Percentiles rank a stretch among this genome's conserved stretches.
phyloP scores from a whole-genome alignment of 1,284 basidiomycete genomes.

The Ceratobasidium sp. region DNA sequence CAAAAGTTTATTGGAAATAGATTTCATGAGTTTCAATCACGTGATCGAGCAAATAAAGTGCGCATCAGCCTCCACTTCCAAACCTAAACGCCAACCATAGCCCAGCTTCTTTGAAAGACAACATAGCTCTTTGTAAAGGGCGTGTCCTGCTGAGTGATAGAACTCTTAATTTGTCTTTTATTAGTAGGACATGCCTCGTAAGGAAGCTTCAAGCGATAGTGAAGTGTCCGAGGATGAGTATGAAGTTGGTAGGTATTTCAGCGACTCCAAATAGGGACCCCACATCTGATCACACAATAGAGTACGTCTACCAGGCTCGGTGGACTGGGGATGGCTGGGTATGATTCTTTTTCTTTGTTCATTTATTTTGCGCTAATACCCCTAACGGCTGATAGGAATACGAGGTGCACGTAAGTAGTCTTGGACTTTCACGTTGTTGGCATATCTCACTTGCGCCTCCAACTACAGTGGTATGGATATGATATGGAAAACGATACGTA shows the following conservation, averaged over 20 bases:
- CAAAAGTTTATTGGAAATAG: neutral
- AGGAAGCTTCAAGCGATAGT: neutral
- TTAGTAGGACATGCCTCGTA: too few relatives aligned
- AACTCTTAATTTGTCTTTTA: too few relatives aligned
- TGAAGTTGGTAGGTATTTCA: conserved; percentile 28
- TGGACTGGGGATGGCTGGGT: conserved; percentile 28
- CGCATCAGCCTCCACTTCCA: neutral
- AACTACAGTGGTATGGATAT: conserved; percentile 28
- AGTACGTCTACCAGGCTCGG: conserved; percentile 17
- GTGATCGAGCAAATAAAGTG: neutral
- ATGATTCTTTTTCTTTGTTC: neutral
- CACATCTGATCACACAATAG: neutral
- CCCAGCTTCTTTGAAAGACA: neutral
- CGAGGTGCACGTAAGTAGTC: conserved; percentile 27
- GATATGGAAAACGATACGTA: conserved; percentile 18
- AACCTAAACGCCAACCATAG: neutral
- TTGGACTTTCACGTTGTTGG: too few relatives aligned
- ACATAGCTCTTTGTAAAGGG: too few relatives aligned
- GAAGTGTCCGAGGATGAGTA: conserved; percentile 29
- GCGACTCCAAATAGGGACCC: neutral
- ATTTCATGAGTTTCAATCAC: conserved; percentile 20
- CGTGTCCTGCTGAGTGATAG: too few relatives aligned
- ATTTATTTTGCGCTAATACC: neutral
- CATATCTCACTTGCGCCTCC: too few relatives aligned
- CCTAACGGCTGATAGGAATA: conserved; percentile 13